phyloP scores from a whole-genome alignment of 208 protist genomes.

The Blastocrithidia nonstop region DNA sequence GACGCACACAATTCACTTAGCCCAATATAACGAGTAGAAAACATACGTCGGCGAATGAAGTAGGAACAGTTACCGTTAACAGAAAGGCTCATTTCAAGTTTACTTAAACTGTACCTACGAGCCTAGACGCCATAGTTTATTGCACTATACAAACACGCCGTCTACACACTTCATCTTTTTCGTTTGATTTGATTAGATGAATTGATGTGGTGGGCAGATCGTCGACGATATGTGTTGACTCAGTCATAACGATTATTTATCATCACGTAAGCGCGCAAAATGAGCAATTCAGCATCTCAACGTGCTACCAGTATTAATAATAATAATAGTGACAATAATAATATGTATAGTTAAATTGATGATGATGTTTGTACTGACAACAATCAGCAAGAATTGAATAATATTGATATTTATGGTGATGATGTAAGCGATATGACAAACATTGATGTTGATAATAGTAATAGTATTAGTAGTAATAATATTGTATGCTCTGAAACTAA shows the following conservation, averaged over 20 bases:
- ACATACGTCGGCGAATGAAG: slow-evolving; percentile 21
- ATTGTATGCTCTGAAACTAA: too few relatives aligned
- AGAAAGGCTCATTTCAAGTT: slow-evolving; percentile 19
- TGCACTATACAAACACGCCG: slow-evolving; percentile 31
- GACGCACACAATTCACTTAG: slow-evolving; percentile 56
- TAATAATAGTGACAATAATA: too few relatives aligned
- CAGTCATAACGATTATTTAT: slow-evolving; percentile 36
- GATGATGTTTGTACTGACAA: too few relatives aligned
- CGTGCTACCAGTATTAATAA: not conserved
- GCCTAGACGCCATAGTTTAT: slow-evolving; percentile 33
- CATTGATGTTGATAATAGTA: too few relatives aligned
- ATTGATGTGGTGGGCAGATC: slow-evolving; percentile 63
- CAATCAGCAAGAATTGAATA: too few relatives aligned
- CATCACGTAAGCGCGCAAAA: slow-evolving; percentile 22
- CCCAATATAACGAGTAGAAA: slow-evolving; percentile 25
- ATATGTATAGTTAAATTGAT: too few relatives aligned
- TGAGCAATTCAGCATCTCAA: not conserved
- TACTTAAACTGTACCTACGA: slow-evolving; percentile 63
- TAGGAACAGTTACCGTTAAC: slow-evolving; percentile 19
- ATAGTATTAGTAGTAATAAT: too few relatives aligned
- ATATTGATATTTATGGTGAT: too few relatives aligned
- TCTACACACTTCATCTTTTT: slow-evolving; percentile 11
- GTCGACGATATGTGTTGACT: slow-evolving; percentile 60
- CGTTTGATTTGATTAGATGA: slow-evolving; percentile 43
- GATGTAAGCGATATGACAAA: too few relatives aligned